A percentile compares a stretch with the other conserved stretches of the same genome.
phyloP scores from a whole-genome alignment of 1,284 basidiomycete species.

The Ustilago loliicola region DNA sequence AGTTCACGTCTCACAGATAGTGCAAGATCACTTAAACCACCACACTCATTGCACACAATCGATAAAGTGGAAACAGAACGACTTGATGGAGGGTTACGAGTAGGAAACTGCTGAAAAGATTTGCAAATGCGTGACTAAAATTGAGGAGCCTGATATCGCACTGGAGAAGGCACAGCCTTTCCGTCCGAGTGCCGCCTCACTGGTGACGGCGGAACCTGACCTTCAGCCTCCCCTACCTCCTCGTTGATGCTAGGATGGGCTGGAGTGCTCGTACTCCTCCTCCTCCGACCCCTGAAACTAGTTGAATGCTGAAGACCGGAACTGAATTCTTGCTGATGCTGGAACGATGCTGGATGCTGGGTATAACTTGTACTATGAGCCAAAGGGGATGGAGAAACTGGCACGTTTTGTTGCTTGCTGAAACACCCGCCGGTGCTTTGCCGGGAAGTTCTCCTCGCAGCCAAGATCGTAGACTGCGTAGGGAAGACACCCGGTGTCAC shows the following conservation, averaged over 20 bases:
- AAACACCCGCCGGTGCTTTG: neutral
- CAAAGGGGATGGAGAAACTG: slow-evolving; percentile 7
- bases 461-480: slow-evolving; percentile 9
- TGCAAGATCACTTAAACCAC: neutral
- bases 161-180: slow-evolving; percentile 7
- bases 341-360: slow-evolving; percentile 6
- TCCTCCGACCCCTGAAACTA: slow-evolving; percentile 1
- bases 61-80: neutral
- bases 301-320: neutral
- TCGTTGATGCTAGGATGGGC: slow-evolving; percentile 6
- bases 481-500: slow-evolving; percentile 20
- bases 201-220: slow-evolving; percentile 1
- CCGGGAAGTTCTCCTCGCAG: slow-evolving; percentile 22
- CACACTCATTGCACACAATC: neutral
- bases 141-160: neutral
- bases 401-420: slow-evolving; percentile 1
- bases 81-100: neutral
- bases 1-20: neutral
- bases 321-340: neutral
- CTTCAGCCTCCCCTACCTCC: neutral
- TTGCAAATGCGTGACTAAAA: neutral
- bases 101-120: neutral
- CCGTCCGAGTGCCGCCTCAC: slow-evolving; percentile 28
- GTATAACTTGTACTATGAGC: slow-evolving; percentile 14
- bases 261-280: slow-evolving; percentile 15